Base-by-base conservation (phyloP, 2,329 filamentous ascomycete genomes). In the Fusarium foetens region DNA sequence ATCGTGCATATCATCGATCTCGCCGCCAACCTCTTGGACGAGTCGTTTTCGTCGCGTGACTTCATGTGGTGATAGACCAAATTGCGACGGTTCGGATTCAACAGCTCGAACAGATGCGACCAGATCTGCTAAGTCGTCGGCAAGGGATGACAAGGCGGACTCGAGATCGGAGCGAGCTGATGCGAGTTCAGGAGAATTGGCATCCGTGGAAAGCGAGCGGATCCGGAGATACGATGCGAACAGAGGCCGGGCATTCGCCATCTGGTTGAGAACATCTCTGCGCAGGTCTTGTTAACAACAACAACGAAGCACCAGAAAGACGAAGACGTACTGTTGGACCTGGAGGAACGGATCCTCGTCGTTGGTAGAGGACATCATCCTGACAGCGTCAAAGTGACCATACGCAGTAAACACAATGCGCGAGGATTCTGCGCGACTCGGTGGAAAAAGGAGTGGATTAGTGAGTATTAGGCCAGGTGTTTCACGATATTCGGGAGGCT, bases 151-250 rank as follows among this genome's bases (percentile, higher is more conserved):
- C 62, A 96, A 89, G 29, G 92, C 85, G 38, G 83, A 75, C 72
- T 89, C 86, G 76, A 96, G 91, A 75, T 95, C 93, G 62, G 88
- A 80, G 62, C 91, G 89, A 49, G 92, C 95, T 58, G 92, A 90
- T 79, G 93, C 89, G 66, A 99, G 93, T 81, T 99, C 96, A 17
- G 94, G 94, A 23, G 93, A 95, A 46, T 87, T 86, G 19, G 91
- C 84, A 13, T 89, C 88, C 43, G 91, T 91, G 66, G 91, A 89
- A 31, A 97, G 91, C 49, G 94, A 96, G 79, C 94, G 94, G 84
- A 99, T 99, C 79, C 96, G 95, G 46, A 97, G 89, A 85, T 97
- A 99, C 21, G 95, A 98, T 72, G 93, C 91, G 86, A 98, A 98
- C 63, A 98, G 91, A 58, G 95, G 92, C 14, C 95, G 92, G 58